Conservation (phyloP, 1,284 basidiomycete genomes). For the Sanghuangporus weigelae region DNA sequence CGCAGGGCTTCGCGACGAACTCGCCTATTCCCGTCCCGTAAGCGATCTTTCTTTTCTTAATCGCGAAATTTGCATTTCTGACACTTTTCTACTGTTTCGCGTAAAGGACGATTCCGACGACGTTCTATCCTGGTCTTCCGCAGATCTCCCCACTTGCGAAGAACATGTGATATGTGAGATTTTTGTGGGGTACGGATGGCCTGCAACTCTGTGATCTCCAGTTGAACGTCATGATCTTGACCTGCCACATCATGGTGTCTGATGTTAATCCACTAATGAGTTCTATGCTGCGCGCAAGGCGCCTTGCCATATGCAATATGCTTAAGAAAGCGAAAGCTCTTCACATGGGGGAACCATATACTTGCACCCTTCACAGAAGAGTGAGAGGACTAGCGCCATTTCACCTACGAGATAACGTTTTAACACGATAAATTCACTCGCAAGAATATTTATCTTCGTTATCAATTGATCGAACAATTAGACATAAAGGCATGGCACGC, state of each 20-base stretch:
- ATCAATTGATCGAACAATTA: too few species aligned
- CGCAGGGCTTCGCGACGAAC: slow-evolving; percentile 27
- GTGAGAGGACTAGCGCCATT: too few species aligned
- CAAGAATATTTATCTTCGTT: too few species aligned
- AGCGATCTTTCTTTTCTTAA: slow-evolving; percentile 16
- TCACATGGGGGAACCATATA: too few species aligned
- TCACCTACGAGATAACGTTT: too few species aligned
- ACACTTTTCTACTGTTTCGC: background rate
- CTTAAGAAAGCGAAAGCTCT: too few species aligned
- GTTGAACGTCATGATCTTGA: background rate
- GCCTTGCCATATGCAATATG: too few species aligned
- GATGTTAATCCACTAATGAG: too few species aligned
- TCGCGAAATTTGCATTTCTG: background rate
- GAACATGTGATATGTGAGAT: slow-evolving; percentile 23
- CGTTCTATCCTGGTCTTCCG: slow-evolving; percentile 26
- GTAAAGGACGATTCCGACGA: slow-evolving; percentile 28
- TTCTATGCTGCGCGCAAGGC: too few species aligned
- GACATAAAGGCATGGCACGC: too few species aligned
- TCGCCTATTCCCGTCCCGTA: slow-evolving; percentile 31
- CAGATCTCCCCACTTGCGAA: slow-evolving; percentile 19
- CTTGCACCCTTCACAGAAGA: too few species aligned
- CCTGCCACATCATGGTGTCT: background rate
- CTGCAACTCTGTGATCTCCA: background rate
- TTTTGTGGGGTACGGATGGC: background rate
- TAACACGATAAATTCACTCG: too few species aligned